Evolutionary conservation across 2,329 filamentous ascomycete species (phyloP).

Genomic region (Lecanicillium sp.): DNA sequence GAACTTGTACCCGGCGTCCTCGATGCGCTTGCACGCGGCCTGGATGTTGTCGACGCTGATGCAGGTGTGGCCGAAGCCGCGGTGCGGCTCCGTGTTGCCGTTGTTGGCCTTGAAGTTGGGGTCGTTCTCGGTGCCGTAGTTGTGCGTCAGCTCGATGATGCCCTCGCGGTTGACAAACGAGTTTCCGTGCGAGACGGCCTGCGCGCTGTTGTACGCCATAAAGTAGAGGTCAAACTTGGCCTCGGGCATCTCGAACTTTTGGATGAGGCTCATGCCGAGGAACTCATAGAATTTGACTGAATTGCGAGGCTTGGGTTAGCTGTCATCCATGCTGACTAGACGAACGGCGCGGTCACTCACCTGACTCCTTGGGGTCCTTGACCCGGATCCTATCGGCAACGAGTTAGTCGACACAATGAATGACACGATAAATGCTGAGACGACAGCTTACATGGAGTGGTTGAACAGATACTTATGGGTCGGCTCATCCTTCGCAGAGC

Average conservation of each 20-base stretch:
- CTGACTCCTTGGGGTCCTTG: constrained; percentile 80
- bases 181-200: constrained; percentile 65
- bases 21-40: constrained; percentile 80
- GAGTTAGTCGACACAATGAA: constrained; percentile 9
- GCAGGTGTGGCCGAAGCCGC: constrained; percentile 79
- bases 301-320: constrained; percentile 37
- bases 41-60: constrained; percentile 79
- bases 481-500: too few relatives aligned
- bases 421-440: not conserved
- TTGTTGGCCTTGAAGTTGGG: constrained; percentile 73
- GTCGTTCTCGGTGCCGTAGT: constrained; percentile 86
- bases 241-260: constrained; percentile 75
- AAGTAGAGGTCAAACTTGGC: constrained; percentile 95
- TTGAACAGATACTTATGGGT: constrained; percentile 32
- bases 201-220: constrained; percentile 75
- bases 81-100: constrained; percentile 83
- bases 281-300: constrained; percentile 88
- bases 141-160: constrained; percentile 76
- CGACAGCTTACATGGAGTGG: constrained; percentile 67
- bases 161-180: constrained; percentile 76
- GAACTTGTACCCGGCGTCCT: constrained; percentile 85
- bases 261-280: constrained; percentile 77
- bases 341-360: constrained; percentile 31
- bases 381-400: constrained; percentile 64
- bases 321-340: constrained; percentile 1